phyloP scores from a whole-genome alignment of 2,329 filamentous ascomycete genomes.

The Aspergillus sp. region DNA sequence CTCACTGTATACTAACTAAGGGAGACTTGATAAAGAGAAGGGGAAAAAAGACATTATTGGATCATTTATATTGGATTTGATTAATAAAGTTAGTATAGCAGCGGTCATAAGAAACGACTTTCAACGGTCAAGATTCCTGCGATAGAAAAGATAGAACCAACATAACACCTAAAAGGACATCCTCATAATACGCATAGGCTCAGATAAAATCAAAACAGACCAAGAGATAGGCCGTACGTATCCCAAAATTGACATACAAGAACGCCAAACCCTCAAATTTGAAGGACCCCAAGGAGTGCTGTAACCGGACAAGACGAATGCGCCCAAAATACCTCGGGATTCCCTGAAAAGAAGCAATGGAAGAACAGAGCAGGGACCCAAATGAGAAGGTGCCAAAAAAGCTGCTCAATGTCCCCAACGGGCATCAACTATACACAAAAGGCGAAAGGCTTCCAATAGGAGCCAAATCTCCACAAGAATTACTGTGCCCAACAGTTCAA shows the following conservation, averaged over 20 bases:
- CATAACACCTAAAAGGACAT: conserved; percentile 1
- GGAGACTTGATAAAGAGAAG: not conserved
- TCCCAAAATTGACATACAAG: not conserved
- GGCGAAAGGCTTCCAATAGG: not conserved
- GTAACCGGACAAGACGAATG: not conserved
- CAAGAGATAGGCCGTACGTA: not conserved
- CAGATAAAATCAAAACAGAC: not conserved
- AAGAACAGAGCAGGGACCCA: not conserved
- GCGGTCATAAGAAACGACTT: not conserved
- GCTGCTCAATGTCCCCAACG: not conserved
- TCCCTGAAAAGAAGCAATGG: not conserved
- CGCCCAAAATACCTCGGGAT: not conserved
- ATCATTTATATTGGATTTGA: not conserved
- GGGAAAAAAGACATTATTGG: not conserved
- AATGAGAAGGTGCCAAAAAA: not conserved
- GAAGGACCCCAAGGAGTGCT: too few relatives aligned
- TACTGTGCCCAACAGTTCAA: not conserved
- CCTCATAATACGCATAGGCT: not conserved
- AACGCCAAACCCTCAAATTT: not conserved
- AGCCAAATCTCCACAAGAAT: not conserved
- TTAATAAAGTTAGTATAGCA: not conserved
- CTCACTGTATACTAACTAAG: not conserved
- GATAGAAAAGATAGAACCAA: not conserved
- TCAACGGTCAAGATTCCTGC: not conserved
- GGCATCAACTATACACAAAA: not conserved